phyloP scores from a whole-genome alignment of 208 protist genomes.

The Acanthamoeba rhysodes region DNA sequence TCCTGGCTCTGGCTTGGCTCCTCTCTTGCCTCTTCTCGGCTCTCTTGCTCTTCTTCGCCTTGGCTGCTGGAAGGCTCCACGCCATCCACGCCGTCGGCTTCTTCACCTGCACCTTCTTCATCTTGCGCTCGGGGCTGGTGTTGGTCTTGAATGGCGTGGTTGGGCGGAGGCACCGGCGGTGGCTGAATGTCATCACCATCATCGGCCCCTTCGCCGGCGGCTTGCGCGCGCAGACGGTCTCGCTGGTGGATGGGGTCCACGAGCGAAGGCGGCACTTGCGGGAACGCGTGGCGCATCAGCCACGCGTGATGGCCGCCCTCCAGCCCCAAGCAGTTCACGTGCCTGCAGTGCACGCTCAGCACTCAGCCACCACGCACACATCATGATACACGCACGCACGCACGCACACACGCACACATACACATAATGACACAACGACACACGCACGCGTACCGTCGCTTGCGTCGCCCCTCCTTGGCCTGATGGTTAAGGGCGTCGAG shows the following conservation, averaged over 20 bases:
- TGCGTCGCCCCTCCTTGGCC: constrained; percentile 29
- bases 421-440: neutral
- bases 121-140: too few relatives aligned
- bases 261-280: neutral
- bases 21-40: neutral
- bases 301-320: neutral
- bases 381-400: too few relatives aligned
- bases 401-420: neutral
- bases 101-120: too few relatives aligned
- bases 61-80: neutral
- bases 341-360: neutral
- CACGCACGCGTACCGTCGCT: neutral
- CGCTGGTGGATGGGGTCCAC: neutral
- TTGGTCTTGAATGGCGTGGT: too few relatives aligned
- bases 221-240: neutral
- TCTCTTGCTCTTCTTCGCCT: neutral
- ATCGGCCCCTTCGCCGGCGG: neutral
- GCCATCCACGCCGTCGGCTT: neutral
- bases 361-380: neutral
- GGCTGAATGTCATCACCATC: too few relatives aligned
- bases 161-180: too few relatives aligned
- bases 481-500: neutral
- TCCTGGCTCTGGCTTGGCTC: neutral
- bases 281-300: neutral
- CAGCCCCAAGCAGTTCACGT: neutral